A percentile compares a stretch with the other conserved stretches of the same genome.
These are phyloP conservation scores for Microbotryum silenes-acaulis DNA, from an alignment of 1,284 basidiomycete genomes.

Conservation along the genomic window DNA sequence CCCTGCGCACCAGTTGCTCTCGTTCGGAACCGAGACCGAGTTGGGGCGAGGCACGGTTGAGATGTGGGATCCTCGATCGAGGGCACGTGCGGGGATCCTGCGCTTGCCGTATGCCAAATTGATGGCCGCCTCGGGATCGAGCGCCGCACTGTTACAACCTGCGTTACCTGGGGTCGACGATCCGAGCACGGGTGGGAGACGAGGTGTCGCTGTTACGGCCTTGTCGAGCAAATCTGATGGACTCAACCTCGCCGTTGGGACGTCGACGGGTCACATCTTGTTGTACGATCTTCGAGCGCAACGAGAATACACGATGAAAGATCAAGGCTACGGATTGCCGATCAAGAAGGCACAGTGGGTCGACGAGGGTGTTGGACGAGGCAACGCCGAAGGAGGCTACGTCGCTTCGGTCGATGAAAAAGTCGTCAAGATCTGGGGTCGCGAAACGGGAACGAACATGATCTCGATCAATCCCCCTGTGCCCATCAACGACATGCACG, in stretches of 20 bases:
- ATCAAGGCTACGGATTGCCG: constrained; percentile 93
- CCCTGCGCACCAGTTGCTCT: constrained; percentile 81
- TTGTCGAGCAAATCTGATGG: constrained; percentile 79
- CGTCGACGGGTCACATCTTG: constrained; percentile 86
- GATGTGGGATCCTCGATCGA: constrained; percentile 90
- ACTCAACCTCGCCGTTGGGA: constrained; percentile 86
- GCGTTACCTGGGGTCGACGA: constrained; percentile 47
- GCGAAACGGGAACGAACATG: constrained; percentile 67
- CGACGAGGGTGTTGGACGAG: constrained; percentile 61
- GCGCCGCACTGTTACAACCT: constrained; percentile 33
- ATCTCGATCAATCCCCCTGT: constrained; percentile 83
- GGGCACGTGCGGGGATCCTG: constrained; percentile 67
- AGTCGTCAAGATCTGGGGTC: constrained; percentile 92
- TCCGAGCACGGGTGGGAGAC: constrained; percentile 16
- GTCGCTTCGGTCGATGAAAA: constrained; percentile 85
- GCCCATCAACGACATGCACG: constrained; percentile 81
- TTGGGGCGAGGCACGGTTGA: constrained; percentile 61
- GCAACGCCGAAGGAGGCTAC: constrained; percentile 57
- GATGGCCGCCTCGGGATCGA: constrained; percentile 42
- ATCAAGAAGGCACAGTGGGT: constrained; percentile 85
- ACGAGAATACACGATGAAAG: constrained; percentile 77
- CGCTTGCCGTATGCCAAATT: constrained; percentile 61
- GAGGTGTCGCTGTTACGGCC: constrained; percentile 65
- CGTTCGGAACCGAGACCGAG: constrained; percentile 72
- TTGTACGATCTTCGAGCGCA: constrained; percentile 88